Conservation (phyloP, 352 stramenopile genomes). For the Phytophthora fragariaefolia region DNA sequence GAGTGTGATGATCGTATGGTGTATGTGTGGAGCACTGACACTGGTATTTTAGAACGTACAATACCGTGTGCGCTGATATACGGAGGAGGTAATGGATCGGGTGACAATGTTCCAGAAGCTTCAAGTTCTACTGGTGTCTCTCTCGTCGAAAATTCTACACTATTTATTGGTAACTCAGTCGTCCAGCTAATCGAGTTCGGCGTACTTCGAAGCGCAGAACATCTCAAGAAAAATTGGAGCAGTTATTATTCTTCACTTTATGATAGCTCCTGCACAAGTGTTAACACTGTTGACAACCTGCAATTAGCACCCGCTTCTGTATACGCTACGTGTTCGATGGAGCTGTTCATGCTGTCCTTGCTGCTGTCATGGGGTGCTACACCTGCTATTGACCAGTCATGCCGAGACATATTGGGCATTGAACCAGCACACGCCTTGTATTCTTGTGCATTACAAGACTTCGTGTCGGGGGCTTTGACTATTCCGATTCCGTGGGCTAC, state of each 20-base stretch:
- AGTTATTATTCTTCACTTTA: constrained; percentile 58
- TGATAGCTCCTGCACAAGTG: not conserved
- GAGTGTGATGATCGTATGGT: constrained; percentile 81
- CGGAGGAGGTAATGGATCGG: constrained; percentile 45
- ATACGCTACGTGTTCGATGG: constrained; percentile 75
- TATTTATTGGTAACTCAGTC: constrained; percentile 58
- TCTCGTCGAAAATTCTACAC: constrained; percentile 56
- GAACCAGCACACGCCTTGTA: constrained; percentile 57
- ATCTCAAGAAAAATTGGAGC: constrained; percentile 77
- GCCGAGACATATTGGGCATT: constrained; percentile 61
- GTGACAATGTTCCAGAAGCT: constrained; percentile 13
- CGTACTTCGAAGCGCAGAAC: constrained; percentile 67
- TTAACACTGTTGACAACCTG: not conserved
- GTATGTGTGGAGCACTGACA: constrained; percentile 82
- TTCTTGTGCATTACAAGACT: constrained; percentile 72
- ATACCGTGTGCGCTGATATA: constrained; percentile 63
- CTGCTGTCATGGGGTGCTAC: constrained; percentile 78
- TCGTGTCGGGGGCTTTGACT: constrained; percentile 61
- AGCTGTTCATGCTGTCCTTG: constrained; percentile 75
- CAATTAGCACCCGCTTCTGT: constrained; percentile 34
- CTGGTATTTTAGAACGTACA: constrained; percentile 74
- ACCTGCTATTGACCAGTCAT: constrained; percentile 72
- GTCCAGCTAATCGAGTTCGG: constrained; percentile 73
- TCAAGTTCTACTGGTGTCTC: constrained; percentile 1
- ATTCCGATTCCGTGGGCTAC: constrained; percentile 73